Evolutionary conservation across 352 stramenopile genomes (phyloP), one percentile per base, ranked within the genome.

Genomic region (Phytophthora megakarya): DNA sequence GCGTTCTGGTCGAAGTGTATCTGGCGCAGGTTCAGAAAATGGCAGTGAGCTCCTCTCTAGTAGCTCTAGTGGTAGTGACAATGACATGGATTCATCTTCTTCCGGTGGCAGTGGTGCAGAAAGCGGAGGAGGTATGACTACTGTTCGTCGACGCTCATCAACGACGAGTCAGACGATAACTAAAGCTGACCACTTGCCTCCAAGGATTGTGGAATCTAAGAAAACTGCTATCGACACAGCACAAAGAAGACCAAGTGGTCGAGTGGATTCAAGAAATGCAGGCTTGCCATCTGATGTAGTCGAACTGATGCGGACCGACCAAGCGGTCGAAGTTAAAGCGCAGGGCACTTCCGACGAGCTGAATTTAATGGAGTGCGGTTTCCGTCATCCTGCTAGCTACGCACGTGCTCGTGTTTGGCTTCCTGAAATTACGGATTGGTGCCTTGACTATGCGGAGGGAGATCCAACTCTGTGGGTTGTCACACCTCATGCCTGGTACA

Each of bases 381-480:
- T 92, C 25, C 79, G 86, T 32, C 82, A 94, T 61, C 86, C 86
- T 30, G 22, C 61, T 22, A 71, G 80, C 12, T 92, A 89, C 58
- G 75, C 81, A 15, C 76, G 83, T 19, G 48, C 75, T 56, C 82
- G 86, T 26, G 81, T 95, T 28, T 95, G 82, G 80, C 76, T 95
- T 37, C 84, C 84, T 44, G 84, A 95, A 67, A 93, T 95, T 52
- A 89, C 82, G 7, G 86, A 95, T 56, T 95, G 86, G 86, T 95
- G 86, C 61, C 64, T 95, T n/a, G 86, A 95, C 44, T 95, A 92
- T 53, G 86, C 84, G 16, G 84, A 95, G 53, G 86, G 86, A 15
- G 86, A 95, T 53, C 86, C 86, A 22, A 95, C 86, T 9, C 53
- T 95, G 22, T 95, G 86, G 86, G 82, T 95, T 22, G 84, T 95